Base-by-base conservation (phyloP, 345 rosid genomes). In the Xanthoceras sorbifolium region DNA sequence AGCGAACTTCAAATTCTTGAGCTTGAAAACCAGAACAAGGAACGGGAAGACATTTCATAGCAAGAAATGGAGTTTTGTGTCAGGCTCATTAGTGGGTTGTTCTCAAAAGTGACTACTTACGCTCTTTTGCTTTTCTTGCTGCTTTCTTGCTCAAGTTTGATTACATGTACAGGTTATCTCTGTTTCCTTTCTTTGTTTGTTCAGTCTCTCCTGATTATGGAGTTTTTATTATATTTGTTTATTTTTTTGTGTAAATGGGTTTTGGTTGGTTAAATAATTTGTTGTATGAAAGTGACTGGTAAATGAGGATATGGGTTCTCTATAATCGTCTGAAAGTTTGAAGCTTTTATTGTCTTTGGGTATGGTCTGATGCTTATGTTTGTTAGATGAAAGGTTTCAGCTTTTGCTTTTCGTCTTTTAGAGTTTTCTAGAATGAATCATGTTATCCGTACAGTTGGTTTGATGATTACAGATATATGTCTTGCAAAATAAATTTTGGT, bases 81-180 rank as follows among this genome's bases (percentile, higher is more conserved):
- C 72, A 66, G 55, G 20, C 77, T 84, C 81, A 9, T 77, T 62
- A 48, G 77, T 50, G 71, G 80, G 77, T 59, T 59, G 17, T 72
- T 82, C 74, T 72, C 80, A 61, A 82, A 77, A 63, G 69, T 81
- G n/a, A 36, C 65, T 32, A 44, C 64, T 73, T 50, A 18, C 32
- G 14, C 42, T 52, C 22, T 80, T 83, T 77, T 85, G 61, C 64
- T 88, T 69, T 83, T 86, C 18, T 66, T 82, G 61, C 65, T 87
- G 79, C 55, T 86, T 50, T 90, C 87, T 70, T 85, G 77, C 84
- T 31, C 75, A 55, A 74, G 63, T 81, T 88, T 90, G 72, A 72
- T 75, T 52, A 42, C 84, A 6, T 10, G 18, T 54, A 80, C 97
- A 87, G 98, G 97, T 91, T 76, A 54, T 83, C 50, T 23, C 62